These are phyloP conservation scores for Planoprotostelium fungivorum DNA, from an alignment of 78 protist genomes.

Conservation along the genomic window DNA sequence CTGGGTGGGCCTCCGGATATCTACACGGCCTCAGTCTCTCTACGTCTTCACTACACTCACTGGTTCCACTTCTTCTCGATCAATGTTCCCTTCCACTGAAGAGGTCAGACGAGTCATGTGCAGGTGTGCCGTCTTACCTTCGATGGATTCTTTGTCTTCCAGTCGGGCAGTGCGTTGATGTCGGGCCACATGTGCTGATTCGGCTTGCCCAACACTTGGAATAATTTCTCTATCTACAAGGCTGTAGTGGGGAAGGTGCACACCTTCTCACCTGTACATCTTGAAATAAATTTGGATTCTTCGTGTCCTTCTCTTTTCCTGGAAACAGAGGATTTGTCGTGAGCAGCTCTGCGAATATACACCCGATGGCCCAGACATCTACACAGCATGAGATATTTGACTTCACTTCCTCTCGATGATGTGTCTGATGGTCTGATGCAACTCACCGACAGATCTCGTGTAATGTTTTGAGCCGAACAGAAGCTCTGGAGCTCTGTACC, in stretches of 20 bases:
- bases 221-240: constrained; percentile 62
- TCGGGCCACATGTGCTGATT: constrained; percentile 45
- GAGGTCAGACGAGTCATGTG: too few relatives aligned
- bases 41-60: not conserved
- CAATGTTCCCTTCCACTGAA: not conserved
- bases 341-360: constrained; percentile 82
- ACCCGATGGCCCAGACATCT: constrained; percentile 86
- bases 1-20: not conserved
- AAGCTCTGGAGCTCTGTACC: constrained; percentile 94
- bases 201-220: constrained; percentile 65
- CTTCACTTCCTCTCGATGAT: not conserved
- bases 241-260: too few relatives aligned
- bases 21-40: not conserved
- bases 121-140: not conserved
- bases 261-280: too few relatives aligned
- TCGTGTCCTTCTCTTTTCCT: constrained; percentile 53
- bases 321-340: constrained; percentile 70
- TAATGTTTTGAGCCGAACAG: constrained; percentile 86
- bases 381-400: not conserved
- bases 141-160: constrained; percentile 8
- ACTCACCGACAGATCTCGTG: constrained; percentile 75
- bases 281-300: constrained; percentile 53
- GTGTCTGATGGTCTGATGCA: not conserved
- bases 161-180: constrained; percentile 37
- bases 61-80: not conserved